Evolutionary conservation across 345 rosid genomes (phyloP).

Genomic region (Euphorbia tirucalli): DNA sequence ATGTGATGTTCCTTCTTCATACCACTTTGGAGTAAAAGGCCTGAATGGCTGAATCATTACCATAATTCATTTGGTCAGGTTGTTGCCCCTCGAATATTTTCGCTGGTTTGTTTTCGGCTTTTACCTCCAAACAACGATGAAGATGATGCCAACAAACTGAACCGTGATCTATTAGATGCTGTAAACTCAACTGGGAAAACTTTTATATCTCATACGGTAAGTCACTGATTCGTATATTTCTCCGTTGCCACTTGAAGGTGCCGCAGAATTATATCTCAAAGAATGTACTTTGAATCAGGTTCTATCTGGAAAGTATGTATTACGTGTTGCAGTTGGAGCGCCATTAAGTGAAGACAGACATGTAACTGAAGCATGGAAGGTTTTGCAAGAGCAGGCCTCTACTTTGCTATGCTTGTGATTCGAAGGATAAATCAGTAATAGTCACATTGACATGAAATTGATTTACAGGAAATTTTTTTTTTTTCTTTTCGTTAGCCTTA

Average conservation of each 20-base stretch:
- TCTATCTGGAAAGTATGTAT: slow-evolving; percentile 55
- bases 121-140: slow-evolving; percentile 35
- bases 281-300: slow-evolving; percentile 34
- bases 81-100: slow-evolving; percentile 66
- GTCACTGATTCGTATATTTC: slow-evolving; percentile 12
- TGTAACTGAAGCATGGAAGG: slow-evolving; percentile 72
- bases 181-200: slow-evolving; percentile 75
- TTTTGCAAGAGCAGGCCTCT: slow-evolving; percentile 61
- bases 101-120: slow-evolving; percentile 77
- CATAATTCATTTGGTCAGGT: slow-evolving; percentile 41
- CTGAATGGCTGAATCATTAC: background rate
- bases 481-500: no score
- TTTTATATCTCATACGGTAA: slow-evolving; percentile 83
- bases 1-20: no score
- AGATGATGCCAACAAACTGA: slow-evolving; percentile 46
- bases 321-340: slow-evolving; percentile 82
- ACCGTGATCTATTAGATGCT: slow-evolving; percentile 60
- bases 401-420: slow-evolving; percentile 31
- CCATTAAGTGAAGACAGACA: slow-evolving; percentile 88
- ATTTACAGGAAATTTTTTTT: no score
- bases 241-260: background rate
- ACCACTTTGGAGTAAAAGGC: background rate
- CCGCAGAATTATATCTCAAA: background rate
- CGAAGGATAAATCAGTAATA: no score
- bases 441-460: no score